Percentiles rank a stretch among this genome's conserved stretches.
phyloP scores from a whole-genome alignment of 805 yeast species.

The Lipomyces yamanashiensis region DNA sequence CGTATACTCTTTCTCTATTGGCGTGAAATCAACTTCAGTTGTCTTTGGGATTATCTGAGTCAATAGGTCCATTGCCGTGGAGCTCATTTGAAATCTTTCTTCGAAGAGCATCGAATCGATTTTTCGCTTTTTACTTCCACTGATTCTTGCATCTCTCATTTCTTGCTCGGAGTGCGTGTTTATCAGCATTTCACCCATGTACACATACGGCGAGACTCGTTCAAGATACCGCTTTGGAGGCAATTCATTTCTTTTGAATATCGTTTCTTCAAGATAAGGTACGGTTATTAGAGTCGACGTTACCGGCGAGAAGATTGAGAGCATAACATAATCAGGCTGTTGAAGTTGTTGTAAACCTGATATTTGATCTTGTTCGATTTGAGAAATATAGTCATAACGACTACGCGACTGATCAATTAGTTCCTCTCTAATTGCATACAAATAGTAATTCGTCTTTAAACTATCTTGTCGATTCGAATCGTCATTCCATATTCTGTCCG shows the following conservation, averaged over 20 bases:
- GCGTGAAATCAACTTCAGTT: neutral
- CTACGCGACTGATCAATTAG: too few species aligned
- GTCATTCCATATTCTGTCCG: neutral
- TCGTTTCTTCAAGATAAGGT: neutral
- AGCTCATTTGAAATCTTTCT: conserved; percentile 1
- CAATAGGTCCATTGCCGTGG: neutral
- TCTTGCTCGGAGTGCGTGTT: neutral
- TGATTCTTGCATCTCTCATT: neutral
- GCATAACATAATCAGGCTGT: conserved; percentile 1
- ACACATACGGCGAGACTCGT: conserved; percentile 20
- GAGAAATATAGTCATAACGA: too few species aligned
- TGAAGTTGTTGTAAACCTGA: too few species aligned
- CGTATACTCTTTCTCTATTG: neutral
- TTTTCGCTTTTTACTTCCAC: neutral
- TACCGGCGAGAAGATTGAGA: neutral
- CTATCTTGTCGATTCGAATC: neutral
- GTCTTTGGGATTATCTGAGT: neutral
- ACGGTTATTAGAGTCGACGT: neutral
- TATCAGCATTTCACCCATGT: conserved; percentile 18
- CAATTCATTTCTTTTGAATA: conserved; percentile 1
- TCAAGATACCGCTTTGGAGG: conserved; percentile 13
- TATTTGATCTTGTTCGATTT: neutral
- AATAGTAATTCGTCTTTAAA: neutral
- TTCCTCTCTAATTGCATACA: neutral
- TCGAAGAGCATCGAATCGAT: neutral